phyloP scores from a whole-genome alignment of 2,329 filamentous ascomycete species.

The Aspergillus ruber region DNA sequence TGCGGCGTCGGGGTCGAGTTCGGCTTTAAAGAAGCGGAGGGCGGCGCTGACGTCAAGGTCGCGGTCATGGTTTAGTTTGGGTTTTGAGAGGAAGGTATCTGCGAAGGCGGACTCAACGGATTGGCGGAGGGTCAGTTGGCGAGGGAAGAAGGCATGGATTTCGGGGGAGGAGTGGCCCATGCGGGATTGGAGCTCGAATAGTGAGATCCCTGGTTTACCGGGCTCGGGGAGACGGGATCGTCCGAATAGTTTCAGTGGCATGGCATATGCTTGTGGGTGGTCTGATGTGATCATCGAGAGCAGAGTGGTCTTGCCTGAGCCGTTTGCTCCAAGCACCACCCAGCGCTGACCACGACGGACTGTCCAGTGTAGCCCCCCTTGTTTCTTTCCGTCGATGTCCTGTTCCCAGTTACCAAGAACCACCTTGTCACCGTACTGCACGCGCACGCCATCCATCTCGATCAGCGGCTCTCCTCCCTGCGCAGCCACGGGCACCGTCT shows the following conservation, averaged over 20 bases:
- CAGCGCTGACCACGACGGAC: conserved; percentile 78
- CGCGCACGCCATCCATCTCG: conserved; percentile 78
- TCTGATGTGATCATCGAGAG: conserved; percentile 90
- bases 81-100: conserved; percentile 71
- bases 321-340: conserved; percentile 91
- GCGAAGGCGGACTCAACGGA: conserved; percentile 83
- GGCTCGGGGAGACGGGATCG: conserved; percentile 69
- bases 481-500: conserved; percentile 5
- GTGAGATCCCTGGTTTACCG: conserved; percentile 67
- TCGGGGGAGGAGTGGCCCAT: conserved; percentile 93
- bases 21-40: conserved; percentile 69
- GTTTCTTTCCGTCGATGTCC: conserved; percentile 42
- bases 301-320: conserved; percentile 89
- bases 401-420: conserved; percentile 78
- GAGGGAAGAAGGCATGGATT: conserved; percentile 87
- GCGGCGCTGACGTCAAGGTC: conserved; percentile 59
- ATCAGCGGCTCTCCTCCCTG: conserved; percentile 63
- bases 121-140: conserved; percentile 63
- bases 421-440: conserved; percentile 70
- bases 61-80: conserved; percentile 56
- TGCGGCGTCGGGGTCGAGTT: conserved; percentile 57
- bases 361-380: conserved; percentile 70
- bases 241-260: conserved; percentile 81
- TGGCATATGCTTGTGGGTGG: conserved; percentile 87
- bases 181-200: conserved; percentile 85